These are phyloP conservation scores for Emergomyces orientalis DNA, from an alignment of 2,329 filamentous ascomycete genomes.

Conservation along the genomic window DNA sequence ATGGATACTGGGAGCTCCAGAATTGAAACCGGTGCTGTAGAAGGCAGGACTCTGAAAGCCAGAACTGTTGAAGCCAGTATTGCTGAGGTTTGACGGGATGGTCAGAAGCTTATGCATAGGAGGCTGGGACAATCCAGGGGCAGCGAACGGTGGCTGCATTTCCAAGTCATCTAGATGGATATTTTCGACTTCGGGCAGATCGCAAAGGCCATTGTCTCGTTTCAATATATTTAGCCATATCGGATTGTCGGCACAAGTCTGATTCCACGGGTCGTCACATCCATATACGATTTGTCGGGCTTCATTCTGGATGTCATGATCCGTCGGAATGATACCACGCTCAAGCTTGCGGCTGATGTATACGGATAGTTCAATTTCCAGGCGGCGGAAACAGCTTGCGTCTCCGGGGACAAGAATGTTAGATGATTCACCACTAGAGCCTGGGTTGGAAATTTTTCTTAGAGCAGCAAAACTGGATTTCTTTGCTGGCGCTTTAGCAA, in stretches of 20 bases:
- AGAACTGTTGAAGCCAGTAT: slow-evolving; percentile 23
- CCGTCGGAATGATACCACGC: slow-evolving; percentile 29
- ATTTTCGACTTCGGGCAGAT: slow-evolving; percentile 24
- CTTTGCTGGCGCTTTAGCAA: slow-evolving; percentile 7
- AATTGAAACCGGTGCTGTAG: slow-evolving; percentile 25
- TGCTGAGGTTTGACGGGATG: slow-evolving; percentile 15
- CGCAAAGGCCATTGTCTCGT: slow-evolving; percentile 33
- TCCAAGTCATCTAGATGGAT: slow-evolving; percentile 31
- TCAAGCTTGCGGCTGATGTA: slow-evolving; percentile 30
- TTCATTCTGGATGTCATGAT: slow-evolving; percentile 24
- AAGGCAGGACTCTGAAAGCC: slow-evolving; percentile 28
- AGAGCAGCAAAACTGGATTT: background rate
- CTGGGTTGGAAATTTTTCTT: background rate
- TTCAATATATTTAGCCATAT: slow-evolving; percentile 39
- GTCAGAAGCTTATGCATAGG: slow-evolving; percentile 25
- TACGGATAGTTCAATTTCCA: slow-evolving; percentile 32
- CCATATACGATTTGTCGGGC: slow-evolving; percentile 25
- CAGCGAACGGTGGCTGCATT: slow-evolving; percentile 37
- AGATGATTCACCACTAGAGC: background rate
- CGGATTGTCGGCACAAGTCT: slow-evolving; percentile 41
- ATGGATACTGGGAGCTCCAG: slow-evolving; percentile 28
- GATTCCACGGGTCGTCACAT: slow-evolving; percentile 27
- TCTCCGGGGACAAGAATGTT: slow-evolving; percentile 25
- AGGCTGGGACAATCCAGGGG: slow-evolving; percentile 26
- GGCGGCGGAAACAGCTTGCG: slow-evolving; percentile 35